Evolutionary conservation across 495 filamentous ascomycete species (phyloP), one percentile per base, ranked within the genome.

Genomic region (Annulohypoxylon bovei): DNA sequence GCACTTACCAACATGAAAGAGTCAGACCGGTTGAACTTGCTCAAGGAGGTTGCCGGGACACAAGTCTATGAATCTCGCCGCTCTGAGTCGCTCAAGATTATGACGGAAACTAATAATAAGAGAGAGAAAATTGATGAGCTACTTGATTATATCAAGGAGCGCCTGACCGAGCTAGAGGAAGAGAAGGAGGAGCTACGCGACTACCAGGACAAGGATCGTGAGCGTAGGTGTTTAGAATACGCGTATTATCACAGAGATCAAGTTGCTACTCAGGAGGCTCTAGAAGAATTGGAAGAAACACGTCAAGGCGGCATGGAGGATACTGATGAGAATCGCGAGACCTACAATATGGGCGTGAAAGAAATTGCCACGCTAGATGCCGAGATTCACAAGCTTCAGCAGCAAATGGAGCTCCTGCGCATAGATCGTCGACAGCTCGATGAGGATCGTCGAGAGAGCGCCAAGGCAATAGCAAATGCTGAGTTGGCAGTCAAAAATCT

Each of bases 1-100:
- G 90, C 92, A 22, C 85, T 99, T 71, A 99, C 95, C 20, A 99
- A 98, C 75, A 98, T 98, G 96, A 97, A 97, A 78, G 95, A 99
- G 75, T 86, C 88, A 1, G 94, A 97, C 73, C 86, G 95, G 56
- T 77, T 99, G 66, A 93, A 90, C 54, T 82, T 99, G 27, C 81
- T 99, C 58, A 99, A 99, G 79, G 95, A 99, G 73, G 96, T 99
- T 20, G 96, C 95, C 1, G 95, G 95, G 46, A 98, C 95, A 4
- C 93, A 97, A 74, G 93, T 97, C 25, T 99, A 99, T 79, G 95
- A 99, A 79, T 91, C 93, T 37, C 88, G 94, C 58, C 85, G 96
- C 53, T 84, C 91, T 18, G 94, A 98, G 78, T 95, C 92, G 30
- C 80, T 97, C 66, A 97, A 96, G 79, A 97, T 99, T 75, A 98